Base-by-base conservation (phyloP, 1,139 yeast genomes). In the Fermentozyma sake region DNA sequence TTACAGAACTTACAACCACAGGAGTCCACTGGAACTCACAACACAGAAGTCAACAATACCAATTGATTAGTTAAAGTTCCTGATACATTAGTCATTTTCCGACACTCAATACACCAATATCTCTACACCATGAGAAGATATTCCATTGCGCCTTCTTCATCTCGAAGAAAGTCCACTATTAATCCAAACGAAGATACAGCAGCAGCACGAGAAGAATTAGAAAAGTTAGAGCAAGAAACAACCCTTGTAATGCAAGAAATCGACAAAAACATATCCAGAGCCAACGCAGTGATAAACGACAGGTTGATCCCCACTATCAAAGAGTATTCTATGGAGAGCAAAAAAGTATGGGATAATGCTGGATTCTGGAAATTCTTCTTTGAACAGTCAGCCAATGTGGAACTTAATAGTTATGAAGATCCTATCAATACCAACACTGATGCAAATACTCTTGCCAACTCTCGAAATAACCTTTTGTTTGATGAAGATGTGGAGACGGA, bases 191-290 rank as follows among this genome's bases (percentile, higher is more conserved):
- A 26, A n/a, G 52, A 50, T 22, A 33, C 50, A 54, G 21, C 69
- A 63, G 26, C 61, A 67, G 14, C 67, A 62, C 29, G 40, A 10
- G 38, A 37, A 30, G 85, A 80, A 42, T 58, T 83, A 30, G 94
- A 85, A 44, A 64, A 75, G 41, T 56, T 86, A 22, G 95, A 87
- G 44, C 95, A 84, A 50, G 83, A 79, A 44, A 83, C 86, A 23
- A 85, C 95, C 0, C 58, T 82, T 29, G 76, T 79, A 2, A 57
- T 87, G 28, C 96, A 85, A 50, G 81, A 79, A 34, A 83, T 87
- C 16, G 95, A 87, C 54, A 70, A 76, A 33, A 78, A 81, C 44
- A 67, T 83, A 31, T 70, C 80, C 3, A 61, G 68, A 23, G 75
- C 86, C 10, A 82, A 80, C 46, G 66, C 77, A 20, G 67, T 79